Evolutionary conservation across 306 rosid species (phyloP).

Genomic region (Gynostemma pentaphyllum): DNA sequence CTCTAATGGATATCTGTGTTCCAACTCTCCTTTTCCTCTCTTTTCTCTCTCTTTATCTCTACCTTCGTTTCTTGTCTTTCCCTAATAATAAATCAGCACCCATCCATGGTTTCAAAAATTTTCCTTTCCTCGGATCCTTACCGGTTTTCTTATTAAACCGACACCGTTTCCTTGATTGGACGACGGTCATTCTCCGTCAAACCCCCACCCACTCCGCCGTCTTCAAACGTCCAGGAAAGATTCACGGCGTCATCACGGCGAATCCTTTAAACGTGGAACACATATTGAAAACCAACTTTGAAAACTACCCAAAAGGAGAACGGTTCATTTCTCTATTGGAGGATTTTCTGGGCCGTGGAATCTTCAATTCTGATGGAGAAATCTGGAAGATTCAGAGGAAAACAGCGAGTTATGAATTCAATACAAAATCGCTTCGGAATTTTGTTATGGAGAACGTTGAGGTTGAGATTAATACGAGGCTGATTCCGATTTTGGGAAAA

Average conservation of each 20-base stretch:
- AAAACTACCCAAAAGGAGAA: conserved; percentile 61
- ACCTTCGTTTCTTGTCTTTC: not conserved
- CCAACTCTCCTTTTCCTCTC: not conserved
- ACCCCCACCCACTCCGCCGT: conserved; percentile 39
- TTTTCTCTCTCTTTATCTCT: conserved; percentile 15
- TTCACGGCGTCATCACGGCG: conserved; percentile 37
- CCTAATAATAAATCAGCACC: not conserved
- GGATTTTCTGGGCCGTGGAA: conserved; percentile 57
- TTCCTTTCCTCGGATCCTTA: conserved; percentile 37
- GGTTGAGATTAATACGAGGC: conserved; percentile 27
- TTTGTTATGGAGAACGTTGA: conserved; percentile 40
- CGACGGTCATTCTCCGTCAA: conserved; percentile 28
- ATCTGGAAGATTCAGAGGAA: conserved; percentile 54
- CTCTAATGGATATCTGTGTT: conserved; percentile 16
- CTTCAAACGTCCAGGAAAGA: conserved; percentile 23
- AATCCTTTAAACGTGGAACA: conserved; percentile 48
- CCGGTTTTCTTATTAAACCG: conserved; percentile 44
- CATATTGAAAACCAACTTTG: conserved; percentile 53
- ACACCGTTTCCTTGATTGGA: conserved; percentile 53
- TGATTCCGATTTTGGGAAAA: conserved; percentile 28
- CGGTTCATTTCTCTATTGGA: conserved; percentile 22
- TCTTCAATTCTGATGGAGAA: conserved; percentile 53
- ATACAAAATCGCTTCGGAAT: conserved; percentile 42
- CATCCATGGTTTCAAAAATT: conserved; percentile 29
- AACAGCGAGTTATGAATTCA: conserved; percentile 60